Base-by-base conservation (phyloP, 768 basidiomycete genomes). In the Suillus sp. region DNA sequence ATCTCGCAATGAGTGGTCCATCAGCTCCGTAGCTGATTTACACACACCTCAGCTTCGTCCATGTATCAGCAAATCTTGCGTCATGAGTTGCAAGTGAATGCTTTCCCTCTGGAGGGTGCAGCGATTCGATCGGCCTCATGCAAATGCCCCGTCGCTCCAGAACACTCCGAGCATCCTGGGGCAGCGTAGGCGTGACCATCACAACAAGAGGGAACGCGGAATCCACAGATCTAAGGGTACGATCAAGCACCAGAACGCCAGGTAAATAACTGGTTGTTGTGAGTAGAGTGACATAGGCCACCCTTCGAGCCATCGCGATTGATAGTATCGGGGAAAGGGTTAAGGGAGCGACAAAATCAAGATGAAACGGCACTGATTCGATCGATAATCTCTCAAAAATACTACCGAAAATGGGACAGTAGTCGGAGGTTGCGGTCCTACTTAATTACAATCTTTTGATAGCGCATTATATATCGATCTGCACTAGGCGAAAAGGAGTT, bases 201-300 rank as follows among this genome's bases (percentile, higher is more conserved):
- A 89, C 90, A 50, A 94, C 80, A 20, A 95, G 80, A n/a, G 91
- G 87, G 74, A 93, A 94, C 64, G 79, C 79, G 18, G 89, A 87
- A 18, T 80, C 74, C 38, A 86, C 84, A 14, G 79, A 74, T 34
- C 80, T 77, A 38, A 90, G 79, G 37, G 81, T 80, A 25, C 81
- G 74, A 60, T 87, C 75, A 8, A 90, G 71, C 4, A 86, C 82
- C 35, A 91, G 75, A 35, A 84, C 75, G 11, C 86, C 88, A 62
- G 82, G 75, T 32, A 89, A 76, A 71, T 90, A 89, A 53, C 73
- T 75, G 18, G 77, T 74, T 66, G 85, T 87, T 45, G 95, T 95
- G 69, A 96, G 79, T 62, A 96, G 79, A 18, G 93, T 93, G 35
- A 84, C 87, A 79, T 86, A 97, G 16, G 89, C 92, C 59, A 77